Base-by-base conservation (phyloP, 495 filamentous ascomycete genomes). In the Hypomontagnella monticulosa region DNA sequence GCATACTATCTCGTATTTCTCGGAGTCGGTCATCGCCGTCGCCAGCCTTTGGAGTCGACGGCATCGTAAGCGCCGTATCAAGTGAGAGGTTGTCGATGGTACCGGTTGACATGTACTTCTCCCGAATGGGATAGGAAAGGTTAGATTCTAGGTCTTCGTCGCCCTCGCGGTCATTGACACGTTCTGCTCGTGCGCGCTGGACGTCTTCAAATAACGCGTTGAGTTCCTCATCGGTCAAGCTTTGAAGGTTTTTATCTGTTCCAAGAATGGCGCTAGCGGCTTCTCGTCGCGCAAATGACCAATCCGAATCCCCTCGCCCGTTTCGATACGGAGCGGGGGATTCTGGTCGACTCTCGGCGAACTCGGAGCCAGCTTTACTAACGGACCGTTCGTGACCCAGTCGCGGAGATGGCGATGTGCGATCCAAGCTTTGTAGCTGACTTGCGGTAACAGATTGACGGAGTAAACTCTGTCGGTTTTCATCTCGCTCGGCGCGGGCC, bases 31-130 rank as follows among this genome's bases (percentile, higher is more conserved):
- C 88, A 42, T 92, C 91, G 4, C 81, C 81, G 46, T 94, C 93
- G 20, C 85, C 87, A 41, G 87, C 88, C 49, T 87, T 91, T 34
- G 95, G 94, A 1, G 93, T 97, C 1, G 92, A 93, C 4, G 96
- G 95, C 81, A 97, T 91, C 1, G 95, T 99, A 38, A 98, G 83
- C 1, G 88, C 88, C 3, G 96, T 99, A 69, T 99, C 95, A 18
- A 98, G 82, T 11, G 96, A 98, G 71, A 98, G 95, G 74, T 97
- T 97, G 73, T 99, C 95, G 37, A 97, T 83, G 3, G 96, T 99
- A 11, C 93, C 93, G 71, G 90, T 95, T 3, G 93, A 97, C 82
- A 96, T 88, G 75, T 98, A 97, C 71, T 99, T 99, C 61, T 99
- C 95, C 42, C 95, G 84, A 27, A 93, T 81, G 4, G 91, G 90